Base-by-base conservation (phyloP, 169 alveolate species). In the Plasmodium inui region DNA sequence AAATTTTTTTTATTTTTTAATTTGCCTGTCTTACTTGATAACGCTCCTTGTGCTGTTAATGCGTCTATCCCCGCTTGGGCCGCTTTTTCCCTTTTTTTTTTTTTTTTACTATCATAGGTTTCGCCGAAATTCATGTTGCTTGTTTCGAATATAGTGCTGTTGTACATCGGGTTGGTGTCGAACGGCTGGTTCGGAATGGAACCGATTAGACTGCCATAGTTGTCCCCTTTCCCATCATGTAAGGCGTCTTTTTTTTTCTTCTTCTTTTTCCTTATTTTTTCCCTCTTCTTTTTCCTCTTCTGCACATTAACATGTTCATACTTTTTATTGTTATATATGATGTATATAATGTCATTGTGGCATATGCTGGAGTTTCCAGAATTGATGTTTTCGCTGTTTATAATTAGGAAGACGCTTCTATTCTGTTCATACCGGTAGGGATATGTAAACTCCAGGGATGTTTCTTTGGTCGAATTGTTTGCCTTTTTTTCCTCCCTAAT, bases 81-180 rank as follows among this genome's bases (percentile, higher is more conserved):
- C 12, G 19, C 22, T 72, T 78, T 61, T 89, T 61, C 71, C 41
- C 53, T 78, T 74, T 74, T 85, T 85, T 85, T 76, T 19, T 37
- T 6, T 12, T 61, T 57, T 39, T 70, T 80, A 1, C 50, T 79
- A 50, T 85, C 78, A 44, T 28, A 26, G 1, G 57, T 53, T 7
- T 46, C 70, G 39, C 93, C 50, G 70, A 89, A 89, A 70, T 89
- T 79, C 82, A 79, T 79, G 32, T 89, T 89, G 22, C 90, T 78
- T 14, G 89, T 89, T 89, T 89, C 94, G 53, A 89, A 89, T 55
- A 89, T 89, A 1, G 94, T 89, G 50, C 94, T 89, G 73, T 89
- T 89, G 73, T 89, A 89, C 41, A 89, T 57, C 8, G 94, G 94
- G 46, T 89, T 89, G 14, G 67, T 12, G 44, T 70, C 82, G 28